phyloP scores from a whole-genome alignment of 225 moss, liverwort and hornwort species.

The Physcomitrellopsis africana region DNA sequence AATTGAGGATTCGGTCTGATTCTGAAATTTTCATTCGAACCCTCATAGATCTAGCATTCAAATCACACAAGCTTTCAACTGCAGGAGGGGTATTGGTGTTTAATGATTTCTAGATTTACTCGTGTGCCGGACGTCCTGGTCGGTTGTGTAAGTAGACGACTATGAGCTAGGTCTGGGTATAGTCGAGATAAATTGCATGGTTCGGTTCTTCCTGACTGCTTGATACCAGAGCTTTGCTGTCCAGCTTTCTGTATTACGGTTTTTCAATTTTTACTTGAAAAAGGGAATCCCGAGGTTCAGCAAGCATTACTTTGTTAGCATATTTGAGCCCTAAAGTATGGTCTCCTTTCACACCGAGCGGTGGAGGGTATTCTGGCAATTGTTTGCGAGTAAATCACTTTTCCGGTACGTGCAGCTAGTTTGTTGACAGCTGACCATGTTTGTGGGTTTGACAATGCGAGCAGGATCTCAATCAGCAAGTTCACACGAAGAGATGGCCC shows the following conservation, averaged over 20 bases:
- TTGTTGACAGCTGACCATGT: slow-evolving; percentile 17
- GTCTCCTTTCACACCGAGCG: background rate
- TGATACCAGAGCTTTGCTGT: background rate
- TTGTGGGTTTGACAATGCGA: slow-evolving; percentile 10
- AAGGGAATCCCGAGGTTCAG: background rate
- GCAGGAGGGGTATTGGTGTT: background rate
- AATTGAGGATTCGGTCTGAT: too few species aligned
- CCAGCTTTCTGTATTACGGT: slow-evolving; percentile 9
- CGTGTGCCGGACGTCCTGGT: background rate
- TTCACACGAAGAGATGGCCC: slow-evolving; percentile 48
- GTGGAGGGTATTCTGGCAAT: background rate
- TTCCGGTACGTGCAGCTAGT: background rate
- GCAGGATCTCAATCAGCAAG: slow-evolving; percentile 31
- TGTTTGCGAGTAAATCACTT: background rate
- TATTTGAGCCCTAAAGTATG: slow-evolving; percentile 20
- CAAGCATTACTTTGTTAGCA: background rate
- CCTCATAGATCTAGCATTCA: too few species aligned
- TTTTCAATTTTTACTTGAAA: background rate
- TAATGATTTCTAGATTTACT: slow-evolving; percentile 1
- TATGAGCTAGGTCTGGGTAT: background rate
- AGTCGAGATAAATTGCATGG: background rate
- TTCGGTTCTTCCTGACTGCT: background rate
- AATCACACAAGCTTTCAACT: too few species aligned
- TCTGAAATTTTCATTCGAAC: too few species aligned
- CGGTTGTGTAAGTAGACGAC: background rate